These are phyloP conservation scores for Schizonepeta tenuifolia DNA, from an alignment of 257 asterid genomes.

Conservation along the genomic window DNA sequence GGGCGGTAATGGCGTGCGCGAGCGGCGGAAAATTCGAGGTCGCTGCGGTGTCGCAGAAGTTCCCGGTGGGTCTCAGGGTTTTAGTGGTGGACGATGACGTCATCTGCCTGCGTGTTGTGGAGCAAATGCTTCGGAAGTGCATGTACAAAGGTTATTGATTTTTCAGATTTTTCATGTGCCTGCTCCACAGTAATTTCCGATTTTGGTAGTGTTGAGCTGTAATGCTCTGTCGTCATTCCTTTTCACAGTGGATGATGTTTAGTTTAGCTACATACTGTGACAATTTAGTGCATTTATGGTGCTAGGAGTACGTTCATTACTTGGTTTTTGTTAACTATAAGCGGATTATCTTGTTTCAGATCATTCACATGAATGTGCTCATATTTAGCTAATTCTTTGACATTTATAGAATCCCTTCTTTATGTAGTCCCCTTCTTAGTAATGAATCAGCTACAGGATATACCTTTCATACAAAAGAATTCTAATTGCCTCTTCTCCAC, in stretches of 20 bases:
- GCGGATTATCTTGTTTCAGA: too few relatives aligned
- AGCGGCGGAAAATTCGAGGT: slow-evolving; percentile 37
- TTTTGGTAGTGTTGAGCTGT: neutral
- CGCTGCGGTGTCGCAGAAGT: slow-evolving; percentile 58
- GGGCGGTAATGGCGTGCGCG: slow-evolving; percentile 42
- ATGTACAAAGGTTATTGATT: slow-evolving; percentile 55
- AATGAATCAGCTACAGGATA: neutral
- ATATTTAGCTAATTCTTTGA: neutral
- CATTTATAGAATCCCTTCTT: neutral
- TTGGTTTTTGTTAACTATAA: too few relatives aligned
- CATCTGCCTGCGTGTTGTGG: slow-evolving; percentile 64
- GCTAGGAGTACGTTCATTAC: too few relatives aligned
- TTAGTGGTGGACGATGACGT: slow-evolving; percentile 78
- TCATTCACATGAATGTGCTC: too few relatives aligned
- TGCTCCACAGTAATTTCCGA: neutral
- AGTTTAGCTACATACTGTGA: too few relatives aligned
- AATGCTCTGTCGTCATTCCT: neutral
- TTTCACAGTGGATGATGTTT: neutral
- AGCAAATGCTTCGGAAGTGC: slow-evolving; percentile 82
- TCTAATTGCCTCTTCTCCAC: neutral
- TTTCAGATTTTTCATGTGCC: neutral
- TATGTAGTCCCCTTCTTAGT: neutral
- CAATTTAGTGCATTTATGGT: too few relatives aligned
- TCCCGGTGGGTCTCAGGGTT: slow-evolving; percentile 79
- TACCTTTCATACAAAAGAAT: neutral